phyloP scores from a whole-genome alignment of 306 rosid genomes.

The Citrullus mucosospermus region DNA sequence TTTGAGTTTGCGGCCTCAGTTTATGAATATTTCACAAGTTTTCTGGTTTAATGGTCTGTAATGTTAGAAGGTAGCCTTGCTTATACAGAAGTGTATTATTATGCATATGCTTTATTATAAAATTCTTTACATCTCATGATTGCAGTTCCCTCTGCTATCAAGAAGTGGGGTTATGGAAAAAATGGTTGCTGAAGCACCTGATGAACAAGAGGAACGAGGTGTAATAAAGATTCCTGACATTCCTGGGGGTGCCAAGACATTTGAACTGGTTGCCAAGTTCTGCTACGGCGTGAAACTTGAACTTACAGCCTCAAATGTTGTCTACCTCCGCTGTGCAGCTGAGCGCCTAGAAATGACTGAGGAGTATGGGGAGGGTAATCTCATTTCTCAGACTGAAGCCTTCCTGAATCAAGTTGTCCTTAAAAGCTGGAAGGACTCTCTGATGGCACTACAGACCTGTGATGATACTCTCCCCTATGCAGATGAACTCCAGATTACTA shows the following conservation, averaged over 20 bases:
- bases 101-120: constrained; percentile 10
- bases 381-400: constrained; percentile 54
- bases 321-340: constrained; percentile 80
- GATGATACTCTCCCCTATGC: constrained; percentile 44
- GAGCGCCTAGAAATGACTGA: constrained; percentile 90
- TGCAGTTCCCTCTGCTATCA: constrained; percentile 99
- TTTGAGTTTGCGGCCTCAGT: neutral
- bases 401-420: constrained; percentile 79
- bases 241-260: constrained; percentile 90
- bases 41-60: neutral
- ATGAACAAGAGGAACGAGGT: constrained; percentile 55
- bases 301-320: constrained; percentile 84
- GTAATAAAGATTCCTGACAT: constrained; percentile 41
- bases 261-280: constrained; percentile 89
- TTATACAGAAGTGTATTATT: neutral
- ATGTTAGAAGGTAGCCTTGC: neutral
- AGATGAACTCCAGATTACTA: constrained; percentile 65
- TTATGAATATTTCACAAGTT: neutral
- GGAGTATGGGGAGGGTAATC: constrained; percentile 82
- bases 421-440: constrained; percentile 81
- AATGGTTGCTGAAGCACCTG: constrained; percentile 65
- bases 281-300: constrained; percentile 97
- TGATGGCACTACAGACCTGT: constrained; percentile 77
- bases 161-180: constrained; percentile 86
- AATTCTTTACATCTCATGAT: neutral